Base-by-base conservation (phyloP, 108 stramenopile genomes). In the Cyclostephanos tholiformis region DNA sequence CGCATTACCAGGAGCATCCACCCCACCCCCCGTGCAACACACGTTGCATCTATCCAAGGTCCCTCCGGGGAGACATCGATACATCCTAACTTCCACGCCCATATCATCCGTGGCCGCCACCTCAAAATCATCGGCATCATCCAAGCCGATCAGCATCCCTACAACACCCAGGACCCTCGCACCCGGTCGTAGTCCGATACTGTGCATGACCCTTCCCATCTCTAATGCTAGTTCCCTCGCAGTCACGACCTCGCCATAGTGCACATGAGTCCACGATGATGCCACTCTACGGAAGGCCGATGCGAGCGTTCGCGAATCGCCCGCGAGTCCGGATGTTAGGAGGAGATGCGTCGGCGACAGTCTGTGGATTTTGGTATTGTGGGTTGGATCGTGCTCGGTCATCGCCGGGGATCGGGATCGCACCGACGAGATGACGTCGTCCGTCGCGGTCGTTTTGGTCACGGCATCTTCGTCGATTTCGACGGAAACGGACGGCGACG, bases 81-180 rank as follows among this genome's bases (percentile, higher is more conserved):
- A 89, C 58, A 88, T 64, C 50, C 69, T 65, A 20, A 74, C 72
- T 49, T 72, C 55, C 53, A 43, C 60, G 19, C 71, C 55, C 46
- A 35, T 17, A 46, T 49, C 43, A 66, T 36, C 53, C 8, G n/a
- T 55, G 25, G 26, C 41, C 68, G 41, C 17, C 30, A 62, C 27
- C 51, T 69, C 79, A 41, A 12, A 41, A 39, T 74, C 68, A 46
- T 77, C 74, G 16, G 63, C 41, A 69, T 88, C 88, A 25, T 87
- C 71, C 39, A 80, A 52, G 4, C 92, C 92, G 46, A 90, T 46
- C 30, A 94, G 25, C n/a, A 89, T 69, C 16, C 80, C 92, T 5
- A 86, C 76, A 39, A 86, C 88, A 59, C 89, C 92, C 75, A 94
- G 63, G n/a, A 89, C 90, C 35, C 92, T 72, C 17, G 74, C 76